Evolutionary conservation across 202 grass and related monocot genomes (phyloP), one percentile per base, ranked within the genome.

Genomic region (Musa balbisiana): DNA sequence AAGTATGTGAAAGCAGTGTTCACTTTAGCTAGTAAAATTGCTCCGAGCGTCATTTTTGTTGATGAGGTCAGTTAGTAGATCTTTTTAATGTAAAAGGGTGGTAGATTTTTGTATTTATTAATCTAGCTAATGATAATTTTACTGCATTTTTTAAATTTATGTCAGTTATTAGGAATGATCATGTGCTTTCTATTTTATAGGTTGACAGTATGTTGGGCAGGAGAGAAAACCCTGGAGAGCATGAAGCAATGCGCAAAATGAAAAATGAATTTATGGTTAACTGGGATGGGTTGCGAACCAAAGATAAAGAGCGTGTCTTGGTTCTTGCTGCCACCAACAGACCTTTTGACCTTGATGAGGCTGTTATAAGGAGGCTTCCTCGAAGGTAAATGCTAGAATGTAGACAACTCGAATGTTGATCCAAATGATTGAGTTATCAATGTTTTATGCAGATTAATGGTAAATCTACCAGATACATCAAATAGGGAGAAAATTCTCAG

Each of bases 201-300:
- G 95, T 99, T n/a, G 95, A 99, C 74, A 99, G 95, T 84, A 99
- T 99, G 95, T 76, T 99, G 75, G 95, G 95, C 77, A 92, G 91
- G 87, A 94, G 95, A 83, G 95, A 99, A 75, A 99, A 99, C 86
- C 95, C 95, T 15, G 91, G 91, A 70, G 95, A 99, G 82, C 95
- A 99, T 80, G 95, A 99, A 89, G 95, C 95, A 9, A 99, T 99
- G 95, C 88, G 95, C 29, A 99, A 99, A 85, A 99, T 99, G 95
- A 99, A 99, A 84, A 99, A 99, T 78, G 95, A 99, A 81, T 99
- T 99, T 79, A 99, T 99, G 95, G 89, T 99, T 62, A 94, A 94
- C 67, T 99, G 95, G 95, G 95, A 99, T 76, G 95, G 95, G 12
- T 63, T 99, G 64, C 91, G 95, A 51, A 99, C 95, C 65, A 99